Base-by-base conservation (phyloP, 257 asterid genomes). In the Nicotiana benthamiana region DNA sequence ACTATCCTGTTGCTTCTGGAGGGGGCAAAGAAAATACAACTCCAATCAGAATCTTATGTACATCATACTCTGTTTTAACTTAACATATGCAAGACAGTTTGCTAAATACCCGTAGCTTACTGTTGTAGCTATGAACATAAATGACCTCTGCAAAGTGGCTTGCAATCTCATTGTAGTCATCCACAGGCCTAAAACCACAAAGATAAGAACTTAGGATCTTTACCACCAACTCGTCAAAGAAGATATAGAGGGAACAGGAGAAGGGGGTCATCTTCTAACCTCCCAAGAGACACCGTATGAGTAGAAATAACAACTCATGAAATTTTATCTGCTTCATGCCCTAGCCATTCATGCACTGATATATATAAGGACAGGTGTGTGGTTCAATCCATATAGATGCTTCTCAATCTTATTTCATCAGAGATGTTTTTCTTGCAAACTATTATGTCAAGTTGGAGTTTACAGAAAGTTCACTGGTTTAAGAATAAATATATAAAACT, bases 81-180 rank as follows among this genome's bases (percentile, higher is more conserved):
- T 18, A 62, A 81, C 26, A 57, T n/a, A 20, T 68, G 63, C 18
- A 34, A 28, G 24, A 66, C 66, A 80, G 80, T 46, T 82, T 75
- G 86, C 36, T 79, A 65, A 81, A 40, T 95, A 92, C 97, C 94
- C 83, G 89, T 75, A 85, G 53, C 84, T 83, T 90, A 63, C 97
- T 91, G 82, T 93, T 93, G 94, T 88, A 85, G 89, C 88, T 87
- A 87, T 92, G 97, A 76, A 89, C 99, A 80, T 89, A 91, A 48
- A 95, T 91, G 56, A 95, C 91, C 8, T 95, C 94, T 61, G 93
- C 93, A 89, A 95, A 92, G 87, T 93, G 98, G 83, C 88, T 74
- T 52, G 99, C 85, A 79, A 95, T 88, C 93, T 93, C 98, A 81
- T 93, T 89, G 83, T 87, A 88, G 81, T 95, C 97, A 24, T 87